Evolutionary conservation across 2,329 filamentous ascomycete genomes (phyloP), one percentile per base, ranked within the genome.

Genomic region (Pseudogymnoascus sp.): DNA sequence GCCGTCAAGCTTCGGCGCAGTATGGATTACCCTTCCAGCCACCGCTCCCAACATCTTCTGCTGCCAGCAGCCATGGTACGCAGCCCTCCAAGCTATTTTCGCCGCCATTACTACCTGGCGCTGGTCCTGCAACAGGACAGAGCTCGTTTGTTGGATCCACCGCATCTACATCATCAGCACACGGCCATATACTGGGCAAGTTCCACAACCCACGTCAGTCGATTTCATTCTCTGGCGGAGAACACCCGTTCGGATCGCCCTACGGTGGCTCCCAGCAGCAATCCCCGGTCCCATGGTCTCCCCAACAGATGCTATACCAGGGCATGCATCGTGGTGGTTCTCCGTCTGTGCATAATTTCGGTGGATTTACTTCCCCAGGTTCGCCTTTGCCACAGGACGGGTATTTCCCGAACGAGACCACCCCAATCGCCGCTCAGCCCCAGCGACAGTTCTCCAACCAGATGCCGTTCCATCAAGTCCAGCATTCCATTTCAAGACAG

Each of bases 21-120:
- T 90, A 91, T 71, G 88, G 90, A 4, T 78, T 93, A 60, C 85
- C 91, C 4, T 92, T 93, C 71, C 95, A 92, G 21, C 92, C 93
- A 8, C 91, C 92, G 0, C 76, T 96, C 26, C 90, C 90, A 19
- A 86, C 91, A 0, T 87, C 86, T 0, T 96, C 92, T 31, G 89
- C 87, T 11, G 85, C 84, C 33, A 93, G 90, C 75, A 88, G 85
- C 66, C 85, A 85, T 52, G 75, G 79, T 35, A 75, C 78, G 68
- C 77, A 81, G 52, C 78, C 83, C 63, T 83, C 82, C 71, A 72
- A 76, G 80, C 80, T 66, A 86, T 87, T 73, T 61, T 73, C 71
- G n/a, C 72, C 71, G 7, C 55, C 66, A 29, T 87, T 92, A 73
- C 81, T 85, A 3, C 81, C 84, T 38, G 82, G 84, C 67, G 73